phyloP scores from a whole-genome alignment of 2,329 filamentous ascomycete genomes.

The Colletotrichum paranaense region DNA sequence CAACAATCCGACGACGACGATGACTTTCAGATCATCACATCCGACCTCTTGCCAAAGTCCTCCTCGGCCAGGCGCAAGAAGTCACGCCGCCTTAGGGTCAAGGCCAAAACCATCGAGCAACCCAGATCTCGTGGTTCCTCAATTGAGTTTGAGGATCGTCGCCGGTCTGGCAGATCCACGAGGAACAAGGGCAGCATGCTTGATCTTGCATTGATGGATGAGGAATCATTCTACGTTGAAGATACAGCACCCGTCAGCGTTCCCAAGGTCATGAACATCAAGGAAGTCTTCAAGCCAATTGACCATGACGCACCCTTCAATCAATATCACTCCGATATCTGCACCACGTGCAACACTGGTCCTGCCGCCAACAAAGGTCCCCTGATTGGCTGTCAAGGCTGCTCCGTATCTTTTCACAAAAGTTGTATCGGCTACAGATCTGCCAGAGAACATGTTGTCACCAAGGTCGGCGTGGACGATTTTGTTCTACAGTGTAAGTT shows the following conservation, averaged over 20 bases:
- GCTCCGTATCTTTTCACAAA: conserved; percentile 85
- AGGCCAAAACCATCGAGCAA: conserved; percentile 19
- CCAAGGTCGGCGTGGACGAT: conserved; percentile 79
- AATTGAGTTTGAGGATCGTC: conserved; percentile 63
- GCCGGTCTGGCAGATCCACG: conserved; percentile 61
- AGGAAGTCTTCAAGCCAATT: conserved; percentile 78
- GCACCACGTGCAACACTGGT: conserved; percentile 75
- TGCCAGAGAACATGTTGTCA: conserved; percentile 86
- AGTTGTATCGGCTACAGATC: conserved; percentile 81
- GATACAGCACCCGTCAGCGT: conserved; percentile 57
- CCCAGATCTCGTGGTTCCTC: conserved; percentile 50
- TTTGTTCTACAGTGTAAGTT: conserved; percentile 93
- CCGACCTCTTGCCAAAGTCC: conserved; percentile 44
- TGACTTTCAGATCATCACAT: conserved; percentile 49
- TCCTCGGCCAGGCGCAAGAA: conserved; percentile 32
- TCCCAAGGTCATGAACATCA: conserved; percentile 71
- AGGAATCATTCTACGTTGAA: conserved; percentile 64
- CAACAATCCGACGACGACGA: conserved; percentile 46
- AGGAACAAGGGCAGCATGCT: conserved; percentile 57
- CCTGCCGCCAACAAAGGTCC: conserved; percentile 71
- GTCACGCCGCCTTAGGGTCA: conserved; percentile 37
- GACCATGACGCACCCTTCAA: conserved; percentile 74
- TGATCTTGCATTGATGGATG: conserved; percentile 67
- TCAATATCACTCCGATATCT: conserved; percentile 74
- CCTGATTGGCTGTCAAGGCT: conserved; percentile 91